phyloP scores from a whole-genome alignment of 495 filamentous ascomycete species.

The Filosporella fistucella region DNA sequence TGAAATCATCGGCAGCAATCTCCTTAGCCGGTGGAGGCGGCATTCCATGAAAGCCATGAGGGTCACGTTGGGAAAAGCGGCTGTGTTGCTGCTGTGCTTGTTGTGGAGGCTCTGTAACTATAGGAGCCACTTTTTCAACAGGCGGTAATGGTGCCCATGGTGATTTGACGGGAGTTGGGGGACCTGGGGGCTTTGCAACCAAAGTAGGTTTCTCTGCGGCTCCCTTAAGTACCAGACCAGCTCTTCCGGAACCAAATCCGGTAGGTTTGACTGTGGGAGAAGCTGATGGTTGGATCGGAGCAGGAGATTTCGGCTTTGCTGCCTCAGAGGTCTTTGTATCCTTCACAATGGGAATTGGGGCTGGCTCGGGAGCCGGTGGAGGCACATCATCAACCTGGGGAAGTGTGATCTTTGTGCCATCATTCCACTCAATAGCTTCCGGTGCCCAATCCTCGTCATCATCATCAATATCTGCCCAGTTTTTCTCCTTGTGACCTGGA shows the following conservation, averaged over 20 bases:
- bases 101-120: slow-evolving; percentile 41
- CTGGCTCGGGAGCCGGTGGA: slow-evolving; percentile 30
- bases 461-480: slow-evolving; percentile 98
- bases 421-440: slow-evolving; percentile 93
- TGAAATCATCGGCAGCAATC: slow-evolving; percentile 93
- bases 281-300: slow-evolving; percentile 33
- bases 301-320: slow-evolving; percentile 31
- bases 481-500: slow-evolving; percentile 76
- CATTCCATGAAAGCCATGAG: slow-evolving; percentile 35
- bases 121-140: slow-evolving; percentile 73
- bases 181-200: slow-evolving; percentile 71
- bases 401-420: slow-evolving; percentile 88
- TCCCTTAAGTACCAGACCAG: slow-evolving; percentile 58
- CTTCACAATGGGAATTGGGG: slow-evolving; percentile 27
- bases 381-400: slow-evolving; percentile 54
- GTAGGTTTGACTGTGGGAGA: slow-evolving; percentile 33
- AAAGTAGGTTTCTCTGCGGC: slow-evolving; percentile 70
- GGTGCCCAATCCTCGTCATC: slow-evolving; percentile 98
- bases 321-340: slow-evolving; percentile 29
- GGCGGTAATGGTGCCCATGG: slow-evolving; percentile 87
- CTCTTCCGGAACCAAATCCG: slow-evolving; percentile 35
- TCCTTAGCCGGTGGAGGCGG: slow-evolving; percentile 58
- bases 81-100: slow-evolving; percentile 16
- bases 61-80: slow-evolving; percentile 27
- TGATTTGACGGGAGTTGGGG: slow-evolving; percentile 73